Evolutionary conservation across 108 stramenopile genomes (phyloP).

Genomic region (Nitzschia palea): DNA sequence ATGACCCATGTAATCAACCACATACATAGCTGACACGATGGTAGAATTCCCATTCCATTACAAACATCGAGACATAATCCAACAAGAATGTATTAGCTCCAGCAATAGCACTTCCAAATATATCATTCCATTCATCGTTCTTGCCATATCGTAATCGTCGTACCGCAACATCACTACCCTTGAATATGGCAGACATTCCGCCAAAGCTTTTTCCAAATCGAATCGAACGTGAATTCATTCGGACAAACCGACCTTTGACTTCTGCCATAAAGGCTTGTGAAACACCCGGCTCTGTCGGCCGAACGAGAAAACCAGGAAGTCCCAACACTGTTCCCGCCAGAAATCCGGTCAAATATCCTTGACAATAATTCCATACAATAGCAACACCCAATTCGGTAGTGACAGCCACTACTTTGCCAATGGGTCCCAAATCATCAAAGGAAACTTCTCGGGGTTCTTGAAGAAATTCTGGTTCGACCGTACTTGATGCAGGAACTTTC

Average conservation of each 20-base stretch:
- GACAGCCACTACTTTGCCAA: conserved; percentile 61
- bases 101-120: conserved; percentile 59
- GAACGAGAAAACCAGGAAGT: conserved; percentile 40
- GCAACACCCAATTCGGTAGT: conserved; percentile 56
- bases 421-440: conserved; percentile 50
- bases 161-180: conserved; percentile 58
- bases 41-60: too few species aligned
- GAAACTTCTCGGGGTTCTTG: not conserved
- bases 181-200: conserved; percentile 58
- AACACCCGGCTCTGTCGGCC: conserved; percentile 1
- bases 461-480: not conserved
- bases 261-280: conserved; percentile 26
- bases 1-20: too few species aligned
- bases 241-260: conserved; percentile 28
- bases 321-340: conserved; percentile 51
- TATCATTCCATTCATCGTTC: conserved; percentile 67
- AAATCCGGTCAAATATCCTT: conserved; percentile 64
- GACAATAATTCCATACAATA: conserved; percentile 51
- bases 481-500: too few species aligned
- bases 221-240: conserved; percentile 55
- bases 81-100: too few species aligned
- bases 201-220: conserved; percentile 59
- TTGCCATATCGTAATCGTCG: conserved; percentile 49
- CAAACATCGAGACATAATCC: too few species aligned
- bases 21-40: too few species aligned